A percentile compares a stretch with the other conserved stretches of the same genome.
Evolutionary conservation across 352 stramenopile species (phyloP).

Genomic region (Globisporangium okanoganense): DNA sequence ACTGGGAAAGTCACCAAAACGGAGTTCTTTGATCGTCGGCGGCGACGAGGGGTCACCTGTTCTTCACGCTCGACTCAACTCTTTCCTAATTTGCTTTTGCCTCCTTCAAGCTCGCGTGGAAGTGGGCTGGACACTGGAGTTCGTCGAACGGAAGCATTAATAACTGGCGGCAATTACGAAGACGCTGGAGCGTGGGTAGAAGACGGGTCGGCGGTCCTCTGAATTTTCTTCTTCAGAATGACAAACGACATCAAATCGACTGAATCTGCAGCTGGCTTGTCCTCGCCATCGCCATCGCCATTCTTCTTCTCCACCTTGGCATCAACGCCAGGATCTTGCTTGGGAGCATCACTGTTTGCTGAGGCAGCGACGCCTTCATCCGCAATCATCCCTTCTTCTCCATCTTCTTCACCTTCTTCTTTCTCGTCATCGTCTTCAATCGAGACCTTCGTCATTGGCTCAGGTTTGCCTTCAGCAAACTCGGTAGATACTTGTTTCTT

Average conservation of each 20-base stretch:
- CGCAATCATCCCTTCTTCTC: not conserved
- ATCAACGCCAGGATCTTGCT: too few relatives aligned
- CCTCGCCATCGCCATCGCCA: not conserved
- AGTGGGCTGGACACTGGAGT: conserved; percentile 12
- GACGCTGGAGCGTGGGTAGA: not conserved
- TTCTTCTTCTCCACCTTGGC: not conserved
- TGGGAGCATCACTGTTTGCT: too few relatives aligned
- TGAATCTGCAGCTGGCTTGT: not conserved
- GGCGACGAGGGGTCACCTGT: not conserved
- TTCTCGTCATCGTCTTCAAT: not conserved
- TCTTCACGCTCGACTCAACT: not conserved
- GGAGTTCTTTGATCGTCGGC: conserved; percentile 35
- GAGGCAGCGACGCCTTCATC: not conserved
- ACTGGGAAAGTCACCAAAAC: conserved; percentile 28
- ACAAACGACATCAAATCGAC: conserved; percentile 35
- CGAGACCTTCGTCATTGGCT: not conserved
- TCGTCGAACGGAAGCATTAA: conserved; percentile 3
- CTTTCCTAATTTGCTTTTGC: too few relatives aligned
- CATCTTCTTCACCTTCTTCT: conserved; percentile 11
- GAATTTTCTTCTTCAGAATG: conserved; percentile 38
- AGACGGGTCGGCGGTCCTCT: not conserved
- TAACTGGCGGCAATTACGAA: not conserved
- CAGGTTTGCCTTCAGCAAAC: not conserved
- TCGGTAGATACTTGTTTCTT: not conserved
- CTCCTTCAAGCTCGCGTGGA: not conserved